Percentiles rank a stretch among this genome's conserved stretches.
These are phyloP conservation scores for Microstegium vimineum DNA, from an alignment of 176 grass and related monocot species.

Conservation along the genomic window DNA sequence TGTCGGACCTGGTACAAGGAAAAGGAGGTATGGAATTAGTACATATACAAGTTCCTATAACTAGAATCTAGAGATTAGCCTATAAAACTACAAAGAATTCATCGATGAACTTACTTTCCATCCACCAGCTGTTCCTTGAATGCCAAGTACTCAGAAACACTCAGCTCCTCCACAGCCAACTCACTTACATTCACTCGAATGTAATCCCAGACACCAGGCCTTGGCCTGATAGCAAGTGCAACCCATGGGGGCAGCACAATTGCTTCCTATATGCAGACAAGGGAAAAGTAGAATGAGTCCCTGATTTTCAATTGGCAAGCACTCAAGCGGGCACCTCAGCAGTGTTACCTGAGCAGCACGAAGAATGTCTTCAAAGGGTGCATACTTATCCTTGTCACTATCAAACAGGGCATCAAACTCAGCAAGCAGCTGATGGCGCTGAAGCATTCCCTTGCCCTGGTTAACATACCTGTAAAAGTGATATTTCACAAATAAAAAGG, in stretches of 20 bases:
- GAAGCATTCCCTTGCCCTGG: slow-evolving; percentile 93
- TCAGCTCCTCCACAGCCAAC: slow-evolving; percentile 79
- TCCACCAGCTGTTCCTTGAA: slow-evolving; percentile 94
- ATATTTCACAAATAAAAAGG: slow-evolving; percentile 14
- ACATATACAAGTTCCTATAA: slow-evolving; percentile 8
- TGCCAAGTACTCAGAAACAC: slow-evolving; percentile 81
- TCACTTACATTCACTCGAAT: slow-evolving; percentile 92
- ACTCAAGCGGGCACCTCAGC: neutral
- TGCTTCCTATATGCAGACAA: slow-evolving; percentile 56
- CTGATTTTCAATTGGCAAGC: neutral
- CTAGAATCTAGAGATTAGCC: neutral
- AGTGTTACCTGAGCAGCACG: slow-evolving; percentile 75
- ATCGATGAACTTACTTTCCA: slow-evolving; percentile 58
- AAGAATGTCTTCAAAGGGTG: slow-evolving; percentile 76
- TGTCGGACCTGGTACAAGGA: slow-evolving; percentile 24
- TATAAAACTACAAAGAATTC: neutral
- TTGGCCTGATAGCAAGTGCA: slow-evolving; percentile 91
- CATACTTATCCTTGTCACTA: slow-evolving; percentile 75
- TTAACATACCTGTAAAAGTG: slow-evolving; percentile 67
- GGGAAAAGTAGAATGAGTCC: slow-evolving; percentile 4
- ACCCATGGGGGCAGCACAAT: slow-evolving; percentile 86
- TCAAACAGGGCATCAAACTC: slow-evolving; percentile 68
- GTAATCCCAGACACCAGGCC: slow-evolving; percentile 98
- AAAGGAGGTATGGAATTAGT: slow-evolving; percentile 16
- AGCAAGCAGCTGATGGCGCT: slow-evolving; percentile 80